Evolutionary conservation across 169 alveolate species (phyloP), one percentile per base, ranked within the genome.

Genomic region (Plasmodium reichenowi): DNA sequence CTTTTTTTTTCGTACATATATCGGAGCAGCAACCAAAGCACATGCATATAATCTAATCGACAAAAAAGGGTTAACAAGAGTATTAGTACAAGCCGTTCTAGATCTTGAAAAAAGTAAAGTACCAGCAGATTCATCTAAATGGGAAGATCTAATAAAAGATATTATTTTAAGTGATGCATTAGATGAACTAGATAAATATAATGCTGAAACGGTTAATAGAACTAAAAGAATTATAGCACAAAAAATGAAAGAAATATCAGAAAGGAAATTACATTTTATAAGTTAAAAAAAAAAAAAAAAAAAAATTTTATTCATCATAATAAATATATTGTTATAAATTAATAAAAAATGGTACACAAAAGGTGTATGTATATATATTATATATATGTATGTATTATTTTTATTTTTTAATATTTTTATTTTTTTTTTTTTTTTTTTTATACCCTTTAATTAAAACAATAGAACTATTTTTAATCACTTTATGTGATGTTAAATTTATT

Each of bases 11-110:
- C 67, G 94, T 59, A 95, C 97, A 12, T 95, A 95, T 83, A 92
- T 95, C 38, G 95, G 95, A 3, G 97, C 97, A 3, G 97, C 97
- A 3, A 93, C 94, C 22, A 95, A 93, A 72, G 97, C 97, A 0
- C 94, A 91, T 29, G 96, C 93, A 6, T 93, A 93, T 63, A 96
- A 97, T 47, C 71, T 95, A 38, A 93, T 95, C 3, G 93, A 87
- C 24, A 92, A 89, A 60, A 85, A 88, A 67, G 96, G 94, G 1
- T 86, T 93, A 17, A 93, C 96, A 17, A 91, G 97, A 29, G 97
- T 95, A 9, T 93, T 95, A 6, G 96, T 93, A 29, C 92, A 93
- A 64, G 96, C 96, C 1, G 96, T 93, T 45, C 80, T 93, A 45
- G 96, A 93, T 32, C 87, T 93, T 26, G 93, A 92, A 66, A 94